phyloP scores from a whole-genome alignment of 169 alveolate species.

The Eimeria sp. region DNA sequence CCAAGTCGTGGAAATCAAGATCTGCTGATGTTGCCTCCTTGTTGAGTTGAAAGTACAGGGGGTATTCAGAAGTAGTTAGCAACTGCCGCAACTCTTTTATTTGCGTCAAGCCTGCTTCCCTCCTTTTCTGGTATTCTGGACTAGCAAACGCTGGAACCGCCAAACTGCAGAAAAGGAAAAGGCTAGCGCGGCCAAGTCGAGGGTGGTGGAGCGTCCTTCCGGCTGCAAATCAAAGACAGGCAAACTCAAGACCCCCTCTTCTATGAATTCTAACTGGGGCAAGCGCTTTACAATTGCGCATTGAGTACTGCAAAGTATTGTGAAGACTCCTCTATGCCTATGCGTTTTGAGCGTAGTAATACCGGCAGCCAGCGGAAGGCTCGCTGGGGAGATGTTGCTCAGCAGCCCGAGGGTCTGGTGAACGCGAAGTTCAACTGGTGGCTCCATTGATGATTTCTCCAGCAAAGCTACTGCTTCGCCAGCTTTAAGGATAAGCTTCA shows the following conservation, averaged over 20 bases:
- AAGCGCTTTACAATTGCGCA: background rate
- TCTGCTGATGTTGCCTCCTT: slow-evolving; percentile 9
- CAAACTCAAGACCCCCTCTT: slow-evolving; percentile 1
- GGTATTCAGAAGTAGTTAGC: background rate
- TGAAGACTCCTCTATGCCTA: too few relatives aligned
- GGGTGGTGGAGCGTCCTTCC: slow-evolving; percentile 35
- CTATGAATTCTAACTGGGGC: background rate
- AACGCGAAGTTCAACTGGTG: slow-evolving; percentile 3
- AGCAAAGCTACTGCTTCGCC: slow-evolving; percentile 42
- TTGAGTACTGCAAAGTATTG: background rate
- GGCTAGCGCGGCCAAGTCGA: slow-evolving; percentile 44
- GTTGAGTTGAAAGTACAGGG: slow-evolving; percentile 48
- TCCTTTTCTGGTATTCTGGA: slow-evolving; percentile 1
- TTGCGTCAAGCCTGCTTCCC: slow-evolving; percentile 33
- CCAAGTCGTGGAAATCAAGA: slow-evolving; percentile 20
- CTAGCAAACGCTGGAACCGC: slow-evolving; percentile 7
- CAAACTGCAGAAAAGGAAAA: slow-evolving; percentile 36
- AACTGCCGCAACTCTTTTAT: slow-evolving; percentile 35
- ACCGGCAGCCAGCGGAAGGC: slow-evolving; percentile 61
- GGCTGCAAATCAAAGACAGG: slow-evolving; percentile 22
- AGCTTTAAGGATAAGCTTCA: slow-evolving; percentile 44
- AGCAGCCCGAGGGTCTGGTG: slow-evolving; percentile 43
- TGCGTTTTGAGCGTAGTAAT: background rate
- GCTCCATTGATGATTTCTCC: slow-evolving; percentile 8
- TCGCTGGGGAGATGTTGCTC: slow-evolving; percentile 44